These are phyloP conservation scores for Abrus precatorius DNA, from an alignment of 306 rosid genomes.

Conservation along the genomic window DNA sequence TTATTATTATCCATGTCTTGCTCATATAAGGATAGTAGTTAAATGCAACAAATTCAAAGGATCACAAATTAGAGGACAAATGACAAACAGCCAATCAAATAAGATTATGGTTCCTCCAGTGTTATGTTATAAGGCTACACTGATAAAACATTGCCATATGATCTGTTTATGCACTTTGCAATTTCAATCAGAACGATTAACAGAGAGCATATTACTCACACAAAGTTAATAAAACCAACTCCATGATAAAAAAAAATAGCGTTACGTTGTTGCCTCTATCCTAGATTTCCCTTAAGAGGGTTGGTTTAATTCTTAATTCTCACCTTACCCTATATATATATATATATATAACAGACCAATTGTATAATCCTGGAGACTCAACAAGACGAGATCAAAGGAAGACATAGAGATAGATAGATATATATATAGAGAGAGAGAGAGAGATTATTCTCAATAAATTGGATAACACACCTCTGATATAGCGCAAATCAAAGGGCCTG, in stretches of 20 bases:
- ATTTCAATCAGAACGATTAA: constrained; percentile 3
- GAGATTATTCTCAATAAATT: neutral
- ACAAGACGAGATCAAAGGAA: constrained; percentile 13
- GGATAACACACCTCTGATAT: constrained; percentile 71
- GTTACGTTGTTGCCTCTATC: neutral
- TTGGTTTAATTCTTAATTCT: constrained; percentile 6
- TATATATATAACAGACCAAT: neutral
- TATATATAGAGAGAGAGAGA: neutral
- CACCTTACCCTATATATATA: neutral
- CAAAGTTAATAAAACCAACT: neutral
- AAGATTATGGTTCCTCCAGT: constrained; percentile 15
- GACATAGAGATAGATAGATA: neutral
- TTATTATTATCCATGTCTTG: constrained; percentile 35
- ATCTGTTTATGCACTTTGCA: neutral
- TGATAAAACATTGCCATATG: constrained; percentile 16
- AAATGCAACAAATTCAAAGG: constrained; percentile 24
- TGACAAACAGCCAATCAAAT: constrained; percentile 1
- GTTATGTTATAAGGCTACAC: neutral
- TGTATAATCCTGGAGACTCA: neutral
- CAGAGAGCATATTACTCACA: neutral
- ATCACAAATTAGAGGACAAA: constrained; percentile 35
- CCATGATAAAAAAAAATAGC: neutral
- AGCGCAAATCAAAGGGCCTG: constrained; percentile 73
- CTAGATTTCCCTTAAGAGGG: constrained; percentile 23
- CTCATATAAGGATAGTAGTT: constrained; percentile 11